Evolutionary conservation across 2,329 filamentous ascomycete genomes (phyloP), one percentile per base, ranked within the genome.

Genomic region (Tolypocladium inflatum): DNA sequence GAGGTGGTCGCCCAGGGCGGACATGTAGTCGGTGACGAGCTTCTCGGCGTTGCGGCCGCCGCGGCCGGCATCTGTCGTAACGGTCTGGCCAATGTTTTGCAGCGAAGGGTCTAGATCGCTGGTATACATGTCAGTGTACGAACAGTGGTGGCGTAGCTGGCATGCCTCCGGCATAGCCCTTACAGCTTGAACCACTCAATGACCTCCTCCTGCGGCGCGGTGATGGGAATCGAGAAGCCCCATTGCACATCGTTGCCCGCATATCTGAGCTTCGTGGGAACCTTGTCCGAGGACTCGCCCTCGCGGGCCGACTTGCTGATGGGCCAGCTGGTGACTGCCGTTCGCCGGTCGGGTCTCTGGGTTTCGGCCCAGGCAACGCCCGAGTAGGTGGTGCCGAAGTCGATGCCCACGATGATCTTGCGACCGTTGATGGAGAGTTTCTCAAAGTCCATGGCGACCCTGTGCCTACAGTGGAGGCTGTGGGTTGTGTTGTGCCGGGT

Each of bases 341-440:
- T 67, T 11, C 70, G 67, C 48, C 70, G 67, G 38, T 75, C 71
- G 3, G 71, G 68, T 3, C 68, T 67, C 54, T 73, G 68, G 2
- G 74, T 75, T 61, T 76, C 71, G 26, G 74, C 75, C 75, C 77
- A 81, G 13, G 77, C 77, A 7, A 81, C 71, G 45, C 78, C 78
- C 3, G 78, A 79, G 62, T 77, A 81, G 0, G 79, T 82, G 19
- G 79, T 82, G 13, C 80, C 79, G 59, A 82, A 81, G 62, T 81
- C 79, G 58, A 81, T 76, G 26, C 76, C 77, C 56, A 80, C 71
- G 39, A 80, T 75, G 64, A 80, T 72, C 62, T 72, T 76, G 57
- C 73, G 71, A 30, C 73, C 70, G 33, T 4, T 48, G 23, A 48
- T 26, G 43, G 43, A 15, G 23, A 48, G 43, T 8, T 30, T 17